Evolutionary conservation across 768 basidiomycete genomes (phyloP).

Genomic region (Phanerochaete sordida): DNA sequence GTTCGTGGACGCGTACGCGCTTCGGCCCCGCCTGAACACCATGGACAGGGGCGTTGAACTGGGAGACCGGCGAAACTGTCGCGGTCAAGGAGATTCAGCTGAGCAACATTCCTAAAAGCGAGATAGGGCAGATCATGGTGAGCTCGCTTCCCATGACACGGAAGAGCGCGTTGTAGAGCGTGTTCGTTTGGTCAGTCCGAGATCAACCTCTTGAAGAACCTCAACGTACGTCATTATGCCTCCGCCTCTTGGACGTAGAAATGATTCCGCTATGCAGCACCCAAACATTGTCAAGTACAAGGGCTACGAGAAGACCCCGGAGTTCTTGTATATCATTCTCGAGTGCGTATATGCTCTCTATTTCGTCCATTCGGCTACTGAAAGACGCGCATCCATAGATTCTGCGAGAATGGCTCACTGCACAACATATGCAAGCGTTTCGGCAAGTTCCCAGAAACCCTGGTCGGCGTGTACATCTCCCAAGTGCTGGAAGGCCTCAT

Average conservation of each 20-base stretch:
- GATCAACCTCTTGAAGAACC: slow-evolving; percentile 95
- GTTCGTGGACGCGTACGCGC: slow-evolving; percentile 28
- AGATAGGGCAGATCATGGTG: slow-evolving; percentile 97
- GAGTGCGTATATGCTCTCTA: slow-evolving; percentile 50
- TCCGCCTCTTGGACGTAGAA: background rate
- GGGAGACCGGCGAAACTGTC: slow-evolving; percentile 97
- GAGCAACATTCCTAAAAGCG: slow-evolving; percentile 88
- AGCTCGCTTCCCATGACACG: slow-evolving; percentile 15
- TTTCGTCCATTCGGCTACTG: background rate
- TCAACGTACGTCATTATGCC: slow-evolving; percentile 59
- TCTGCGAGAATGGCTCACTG: slow-evolving; percentile 97
- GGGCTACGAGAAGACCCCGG: slow-evolving; percentile 92
- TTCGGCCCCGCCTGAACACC: background rate
- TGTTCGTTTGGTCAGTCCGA: slow-evolving; percentile 59
- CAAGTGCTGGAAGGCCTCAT: slow-evolving; percentile 95
- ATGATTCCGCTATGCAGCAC: slow-evolving; percentile 50
- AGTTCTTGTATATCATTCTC: slow-evolving; percentile 94
- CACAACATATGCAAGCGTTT: slow-evolving; percentile 95
- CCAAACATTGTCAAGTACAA: slow-evolving; percentile 99
- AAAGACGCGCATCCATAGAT: slow-evolving; percentile 38
- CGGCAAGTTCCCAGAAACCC: slow-evolving; percentile 96
- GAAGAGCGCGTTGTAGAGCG: background rate
- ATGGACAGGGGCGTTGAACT: slow-evolving; percentile 75
- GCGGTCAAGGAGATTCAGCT: slow-evolving; percentile 98
- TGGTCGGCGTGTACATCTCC: slow-evolving; percentile 95